Base-by-base conservation (phyloP, 1,284 basidiomycete genomes). In the Fomitopsis pinicola region DNA sequence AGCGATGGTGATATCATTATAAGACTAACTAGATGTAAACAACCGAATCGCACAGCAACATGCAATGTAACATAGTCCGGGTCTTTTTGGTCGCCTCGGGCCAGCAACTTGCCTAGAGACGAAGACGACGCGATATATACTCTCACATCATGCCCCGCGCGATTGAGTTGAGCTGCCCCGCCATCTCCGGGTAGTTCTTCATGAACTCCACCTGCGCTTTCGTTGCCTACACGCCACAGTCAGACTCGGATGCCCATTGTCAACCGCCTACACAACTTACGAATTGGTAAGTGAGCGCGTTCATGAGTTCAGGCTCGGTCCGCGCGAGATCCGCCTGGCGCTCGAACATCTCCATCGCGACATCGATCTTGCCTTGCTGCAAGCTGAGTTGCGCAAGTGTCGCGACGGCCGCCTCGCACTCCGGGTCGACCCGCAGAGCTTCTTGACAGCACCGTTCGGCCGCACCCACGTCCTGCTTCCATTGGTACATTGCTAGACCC, bases 381-480 rank as follows among this genome's bases (percentile, higher is more conserved):
- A 99, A 75, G 64, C 85, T 88, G 26, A 99, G 83, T 77, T 99
- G 97, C 2, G 97, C 97, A 40, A 99, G 85, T 0, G 96, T 98
- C 15, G 95, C 95, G 3, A 98, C 90, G 0, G 97, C 97, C 12
- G 97, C 94, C 73, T 99, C 97, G 77, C 97, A 99, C 68, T 97
- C 95, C 17, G 91, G 82, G 75, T 98, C 97, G 63, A 95, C 87
- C 55, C 82, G 78, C 42, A 99, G 80, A 0, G 97, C 97, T 73
- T 98, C 89, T 63, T 88, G 80, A 73, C 95, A 98, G 68, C 95
- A 90, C 30, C 80, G 76, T 74, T 97, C 95, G 8, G 96, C 96
- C 0, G 85, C 87, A 2, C 77, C 79, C 59, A 94, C 83, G 72
- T 98, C 95, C 73, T 97, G 92, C 76, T 95, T 94, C 92, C 92